Evolutionary conservation across 192 early-diverging fungal genomes (phyloP), one percentile per base, ranked within the genome.

Genomic region (Backusella tuberculispora): DNA sequence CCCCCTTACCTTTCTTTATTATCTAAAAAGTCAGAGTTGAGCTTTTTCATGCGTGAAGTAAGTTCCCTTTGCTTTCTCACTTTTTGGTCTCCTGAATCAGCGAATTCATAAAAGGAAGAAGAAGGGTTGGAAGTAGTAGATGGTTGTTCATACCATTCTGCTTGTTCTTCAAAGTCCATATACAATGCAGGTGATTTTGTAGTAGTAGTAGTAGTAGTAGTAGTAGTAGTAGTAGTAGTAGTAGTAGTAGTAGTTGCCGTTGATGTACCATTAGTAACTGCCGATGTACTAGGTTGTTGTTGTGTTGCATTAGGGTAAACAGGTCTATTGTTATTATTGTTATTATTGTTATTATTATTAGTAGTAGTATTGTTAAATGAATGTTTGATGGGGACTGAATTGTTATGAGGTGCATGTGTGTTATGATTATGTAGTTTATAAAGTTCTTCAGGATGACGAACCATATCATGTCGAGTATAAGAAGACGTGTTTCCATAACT

Each of bases 21-120:
- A 45, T 89, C 81, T 15, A 81, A 69, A 80, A 92, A 89, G 69
- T 92, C 91, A 13, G 83, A 60, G 34, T 88, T 81, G 66, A 92
- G 78, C 56, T 80, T 83, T 43, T 90, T 81, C 12, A 92, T 78
- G 24, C 88, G 81, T 15, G 87, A 84, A 50, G 79, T 74, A 26
- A 89, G 83, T 12, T 90, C 88, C 48, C 85, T 81, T 60, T 82
- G 78, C 34, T 86, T 82, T 69, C 83, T 86, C 29, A 90, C 86
- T 69, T 87, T 86, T 75, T 74, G 85, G 63, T 86, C 85, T 40
- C 65, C 68, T 34, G 67, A 76, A 5, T 79, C 76, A 15, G 67
- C 6, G 48, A 65, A 66, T 60, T 37, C 13, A 72, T 24, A 77
- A 26, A 75, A 40, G 64, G 64, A 66, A 40, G 66, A 13, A 44